phyloP scores from a whole-genome alignment of 2,329 filamentous ascomycete species.

The Teratosphaeria nubilosa region DNA sequence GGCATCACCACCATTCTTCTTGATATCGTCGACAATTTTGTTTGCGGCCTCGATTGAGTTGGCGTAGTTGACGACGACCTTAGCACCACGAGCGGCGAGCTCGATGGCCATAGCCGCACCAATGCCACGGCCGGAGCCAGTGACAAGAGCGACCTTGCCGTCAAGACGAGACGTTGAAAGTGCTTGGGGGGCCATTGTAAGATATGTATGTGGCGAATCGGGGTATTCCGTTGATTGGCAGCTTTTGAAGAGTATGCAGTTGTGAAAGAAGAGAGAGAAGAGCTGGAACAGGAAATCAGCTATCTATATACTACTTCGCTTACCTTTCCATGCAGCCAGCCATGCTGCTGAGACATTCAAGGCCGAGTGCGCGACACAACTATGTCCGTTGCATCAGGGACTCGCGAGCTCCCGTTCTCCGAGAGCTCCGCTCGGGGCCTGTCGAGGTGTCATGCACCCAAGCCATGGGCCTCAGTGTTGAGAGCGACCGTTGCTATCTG shows the following conservation, averaged over 20 bases:
- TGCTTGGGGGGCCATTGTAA: conserved; percentile 22
- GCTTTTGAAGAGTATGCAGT: neutral
- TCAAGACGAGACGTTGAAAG: conserved; percentile 41
- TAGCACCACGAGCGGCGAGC: conserved; percentile 54
- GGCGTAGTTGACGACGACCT: conserved; percentile 58
- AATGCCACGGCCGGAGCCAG: conserved; percentile 52
- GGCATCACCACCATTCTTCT: conserved; percentile 52
- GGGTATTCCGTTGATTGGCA: neutral
- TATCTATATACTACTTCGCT: conserved; percentile 4
- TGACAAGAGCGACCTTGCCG: conserved; percentile 46
- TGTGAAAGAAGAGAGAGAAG: neutral
- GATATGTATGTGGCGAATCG: conserved; percentile 7
- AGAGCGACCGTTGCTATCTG: neutral
- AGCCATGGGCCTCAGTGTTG: neutral
- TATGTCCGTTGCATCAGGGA: neutral
- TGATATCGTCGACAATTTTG: conserved; percentile 56
- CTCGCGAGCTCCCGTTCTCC: neutral
- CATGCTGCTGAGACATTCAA: conserved; percentile 2
- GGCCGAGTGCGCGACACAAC: conserved; percentile 1
- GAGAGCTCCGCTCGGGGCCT: neutral
- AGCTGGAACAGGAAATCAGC: neutral
- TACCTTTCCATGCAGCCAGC: neutral
- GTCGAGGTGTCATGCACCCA: neutral
- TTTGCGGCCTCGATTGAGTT: conserved; percentile 56
- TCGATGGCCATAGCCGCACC: conserved; percentile 57